These are phyloP conservation scores for Macrolepiota fuliginosa DNA, from an alignment of 768 basidiomycete genomes.

Conservation along the genomic window DNA sequence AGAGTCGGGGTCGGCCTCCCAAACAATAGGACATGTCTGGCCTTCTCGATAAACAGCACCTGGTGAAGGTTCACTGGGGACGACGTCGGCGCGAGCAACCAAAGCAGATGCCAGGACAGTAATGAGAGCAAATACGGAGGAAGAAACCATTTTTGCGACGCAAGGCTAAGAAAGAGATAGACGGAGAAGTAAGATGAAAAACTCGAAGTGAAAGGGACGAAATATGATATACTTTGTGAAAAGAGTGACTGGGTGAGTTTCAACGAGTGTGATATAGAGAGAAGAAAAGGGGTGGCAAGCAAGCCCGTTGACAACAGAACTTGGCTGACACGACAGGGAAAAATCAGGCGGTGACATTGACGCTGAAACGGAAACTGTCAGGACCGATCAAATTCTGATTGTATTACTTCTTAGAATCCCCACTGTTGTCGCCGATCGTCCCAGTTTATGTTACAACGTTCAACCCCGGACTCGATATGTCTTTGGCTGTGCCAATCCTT, in stretches of 20 bases:
- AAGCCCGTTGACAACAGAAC: neutral
- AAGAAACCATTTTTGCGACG: conserved; percentile 14
- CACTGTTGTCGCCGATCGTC: too few relatives aligned
- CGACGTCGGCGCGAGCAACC: conserved; percentile 52
- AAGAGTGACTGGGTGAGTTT: conserved; percentile 14
- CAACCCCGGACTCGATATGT: too few relatives aligned
- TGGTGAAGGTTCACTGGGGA: conserved; percentile 59
- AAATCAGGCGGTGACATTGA: neutral
- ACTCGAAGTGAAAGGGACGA: neutral
- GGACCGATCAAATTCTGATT: neutral
- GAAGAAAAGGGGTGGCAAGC: neutral
- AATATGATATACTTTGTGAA: neutral
- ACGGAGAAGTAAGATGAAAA: neutral
- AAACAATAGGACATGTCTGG: conserved; percentile 49
- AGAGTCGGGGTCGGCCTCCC: conserved; percentile 51
- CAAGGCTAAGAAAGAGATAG: neutral
- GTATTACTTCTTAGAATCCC: neutral
- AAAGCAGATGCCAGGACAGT: conserved; percentile 31
- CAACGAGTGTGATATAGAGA: conserved; percentile 13
- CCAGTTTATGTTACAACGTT: too few relatives aligned
- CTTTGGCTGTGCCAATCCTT: too few relatives aligned
- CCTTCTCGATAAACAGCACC: conserved; percentile 59
- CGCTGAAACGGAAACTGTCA: neutral
- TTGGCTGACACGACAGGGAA: conserved; percentile 2
- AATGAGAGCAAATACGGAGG: conserved; percentile 36